Evolutionary conservation across 129 eudicot species (phyloP).

Genomic region (Solidago caesia): DNA sequence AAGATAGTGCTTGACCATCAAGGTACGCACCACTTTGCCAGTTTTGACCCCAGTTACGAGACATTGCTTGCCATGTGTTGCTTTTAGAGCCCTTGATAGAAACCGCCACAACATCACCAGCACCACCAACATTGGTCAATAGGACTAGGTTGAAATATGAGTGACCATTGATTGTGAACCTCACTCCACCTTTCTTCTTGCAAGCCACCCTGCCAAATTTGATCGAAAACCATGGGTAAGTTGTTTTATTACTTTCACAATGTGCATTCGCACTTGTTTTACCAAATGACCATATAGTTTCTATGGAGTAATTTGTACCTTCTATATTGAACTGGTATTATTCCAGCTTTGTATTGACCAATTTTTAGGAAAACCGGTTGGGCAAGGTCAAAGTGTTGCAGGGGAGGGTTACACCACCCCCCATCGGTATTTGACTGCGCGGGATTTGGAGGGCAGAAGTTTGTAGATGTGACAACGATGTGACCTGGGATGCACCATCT

Average conservation of each 20-base stretch:
- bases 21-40: slow-evolving; percentile 65
- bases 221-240: background rate
- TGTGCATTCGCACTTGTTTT: background rate
- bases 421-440: slow-evolving; percentile 53
- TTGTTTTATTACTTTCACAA: background rate
- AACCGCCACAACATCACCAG: slow-evolving; percentile 46
- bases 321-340: slow-evolving; percentile 62
- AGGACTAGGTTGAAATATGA: slow-evolving; percentile 68
- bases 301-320: slow-evolving; percentile 34
- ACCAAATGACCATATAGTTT: background rate
- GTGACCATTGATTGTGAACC: slow-evolving; percentile 71
- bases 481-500: slow-evolving; percentile 68
- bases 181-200: slow-evolving; percentile 57
- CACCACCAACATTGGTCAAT: slow-evolving; percentile 63
- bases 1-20: slow-evolving; percentile 25
- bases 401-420: slow-evolving; percentile 76
- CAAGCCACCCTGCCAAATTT: slow-evolving; percentile 53
- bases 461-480: slow-evolving; percentile 60
- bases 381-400: slow-evolving; percentile 54
- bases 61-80: slow-evolving; percentile 51
- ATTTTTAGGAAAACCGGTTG: slow-evolving; percentile 53
- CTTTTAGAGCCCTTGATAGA: slow-evolving; percentile 54
- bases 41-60: slow-evolving; percentile 76
- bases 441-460: slow-evolving; percentile 70
- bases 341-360: slow-evolving; percentile 69